These are phyloP conservation scores for Saccharomycopsis schoenii DNA, from an alignment of 805 yeast species.

Conservation along the genomic window DNA sequence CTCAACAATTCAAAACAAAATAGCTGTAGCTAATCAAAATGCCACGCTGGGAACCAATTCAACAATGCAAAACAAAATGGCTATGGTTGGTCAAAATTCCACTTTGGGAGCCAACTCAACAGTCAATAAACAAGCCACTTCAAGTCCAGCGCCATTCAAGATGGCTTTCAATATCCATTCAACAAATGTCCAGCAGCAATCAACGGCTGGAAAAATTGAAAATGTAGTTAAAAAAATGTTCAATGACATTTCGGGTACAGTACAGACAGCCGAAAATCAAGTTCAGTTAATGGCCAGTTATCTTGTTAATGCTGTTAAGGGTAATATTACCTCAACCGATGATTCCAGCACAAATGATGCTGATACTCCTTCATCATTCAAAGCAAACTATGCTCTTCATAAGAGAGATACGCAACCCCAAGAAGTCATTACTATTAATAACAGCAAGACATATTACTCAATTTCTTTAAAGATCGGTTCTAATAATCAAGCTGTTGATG, in stretches of 20 bases:
- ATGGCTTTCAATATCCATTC: not conserved
- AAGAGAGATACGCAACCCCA: slow-evolving; percentile 28
- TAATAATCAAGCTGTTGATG: slow-evolving; percentile 7
- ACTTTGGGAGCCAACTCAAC: not conserved
- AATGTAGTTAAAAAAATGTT: not conserved
- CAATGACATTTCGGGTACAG: not conserved
- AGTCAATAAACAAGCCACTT: not conserved
- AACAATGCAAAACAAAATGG: not conserved
- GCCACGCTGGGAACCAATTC: not conserved
- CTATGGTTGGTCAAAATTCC: not conserved
- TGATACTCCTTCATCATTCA: slow-evolving; percentile 6
- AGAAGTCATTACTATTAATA: slow-evolving; percentile 5
- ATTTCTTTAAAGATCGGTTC: slow-evolving; percentile 10
- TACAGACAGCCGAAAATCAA: not conserved
- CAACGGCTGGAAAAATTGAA: not conserved
- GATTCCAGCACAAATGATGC: slow-evolving; percentile 13
- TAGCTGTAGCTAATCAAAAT: no score
- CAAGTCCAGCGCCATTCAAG: not conserved
- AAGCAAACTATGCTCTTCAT: slow-evolving; percentile 16
- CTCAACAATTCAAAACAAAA: not conserved
- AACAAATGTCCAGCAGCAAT: not conserved
- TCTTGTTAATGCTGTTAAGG: not conserved
- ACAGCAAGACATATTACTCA: slow-evolving; percentile 8
- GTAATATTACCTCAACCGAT: not conserved
- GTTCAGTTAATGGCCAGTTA: not conserved